Percentiles rank a stretch among this genome's conserved stretches.
phyloP scores from a whole-genome alignment of 495 filamentous ascomycete genomes.

The Diplogelasinospora grovesii region DNA sequence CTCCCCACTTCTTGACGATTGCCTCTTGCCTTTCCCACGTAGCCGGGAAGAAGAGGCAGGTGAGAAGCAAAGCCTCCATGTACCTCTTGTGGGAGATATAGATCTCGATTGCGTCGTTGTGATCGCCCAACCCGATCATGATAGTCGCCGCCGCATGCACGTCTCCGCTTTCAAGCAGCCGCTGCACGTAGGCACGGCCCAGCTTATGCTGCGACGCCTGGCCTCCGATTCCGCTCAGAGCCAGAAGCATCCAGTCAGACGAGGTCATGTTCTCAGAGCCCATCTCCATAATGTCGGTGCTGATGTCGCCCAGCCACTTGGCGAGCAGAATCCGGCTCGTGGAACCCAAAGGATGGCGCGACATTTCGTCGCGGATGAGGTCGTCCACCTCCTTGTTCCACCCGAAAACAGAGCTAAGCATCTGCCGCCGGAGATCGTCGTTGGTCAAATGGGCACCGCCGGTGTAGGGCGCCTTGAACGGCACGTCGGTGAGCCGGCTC shows the following conservation, averaged over 20 bases:
- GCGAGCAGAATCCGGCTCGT: conserved; percentile 71
- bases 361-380: conserved; percentile 81
- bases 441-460: conserved; percentile 65
- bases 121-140: conserved; percentile 83
- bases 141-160: conserved; percentile 88
- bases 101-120: conserved; percentile 92
- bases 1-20: conserved; percentile 90
- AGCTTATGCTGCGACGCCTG: conserved; percentile 81
- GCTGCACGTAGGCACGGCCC: conserved; percentile 85
- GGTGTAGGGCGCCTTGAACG: conserved; percentile 60
- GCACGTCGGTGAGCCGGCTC: conserved; percentile 69
- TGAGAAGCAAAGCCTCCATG: conserved; percentile 83
- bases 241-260: conserved; percentile 94
- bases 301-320: conserved; percentile 87
- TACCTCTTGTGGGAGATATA: conserved; percentile 87
- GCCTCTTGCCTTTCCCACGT: conserved; percentile 89
- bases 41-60: conserved; percentile 61
- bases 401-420: conserved; percentile 92
- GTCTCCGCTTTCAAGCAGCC: conserved; percentile 81
- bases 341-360: conserved; percentile 63
- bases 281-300: conserved; percentile 72
- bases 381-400: conserved; percentile 83
- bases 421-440: conserved; percentile 80
- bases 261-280: conserved; percentile 76
- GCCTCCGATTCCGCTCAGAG: conserved; percentile 78